A percentile compares a stretch with the other conserved stretches of the same genome.
Conservation (phyloP, 148 eudicot genomes). For the Vaccinium vitisidaea region DNA sequence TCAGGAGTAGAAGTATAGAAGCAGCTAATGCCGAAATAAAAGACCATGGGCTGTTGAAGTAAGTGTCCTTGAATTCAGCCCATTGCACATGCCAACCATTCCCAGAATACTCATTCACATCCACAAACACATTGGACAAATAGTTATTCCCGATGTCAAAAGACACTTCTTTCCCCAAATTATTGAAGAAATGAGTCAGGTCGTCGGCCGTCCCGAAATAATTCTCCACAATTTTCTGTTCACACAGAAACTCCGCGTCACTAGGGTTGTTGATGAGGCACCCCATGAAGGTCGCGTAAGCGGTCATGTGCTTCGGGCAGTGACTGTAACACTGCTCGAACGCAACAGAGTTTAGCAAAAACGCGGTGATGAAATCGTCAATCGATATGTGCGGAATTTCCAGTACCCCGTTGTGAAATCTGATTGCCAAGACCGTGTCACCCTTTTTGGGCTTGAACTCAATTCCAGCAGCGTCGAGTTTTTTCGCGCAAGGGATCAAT, state of each 20-base stretch:
- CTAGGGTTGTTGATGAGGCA: neutral
- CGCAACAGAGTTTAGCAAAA: neutral
- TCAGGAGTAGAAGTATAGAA: too few relatives aligned
- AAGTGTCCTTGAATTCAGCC: too few relatives aligned
- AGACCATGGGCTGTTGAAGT: too few relatives aligned
- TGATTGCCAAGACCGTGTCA: neutral
- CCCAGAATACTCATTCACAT: too few relatives aligned
- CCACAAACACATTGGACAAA: neutral
- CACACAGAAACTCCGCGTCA: neutral
- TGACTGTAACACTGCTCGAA: constrained; percentile 5
- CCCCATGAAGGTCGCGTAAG: neutral
- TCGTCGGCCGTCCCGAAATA: neutral
- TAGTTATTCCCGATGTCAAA: neutral
- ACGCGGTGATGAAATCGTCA: neutral
- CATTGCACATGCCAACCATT: too few relatives aligned
- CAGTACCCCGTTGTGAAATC: neutral
- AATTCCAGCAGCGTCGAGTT: neutral
- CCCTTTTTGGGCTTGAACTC: neutral
- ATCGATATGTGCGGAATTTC: neutral
- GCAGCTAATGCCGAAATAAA: too few relatives aligned
- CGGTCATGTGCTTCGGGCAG: neutral
- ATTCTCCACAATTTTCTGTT: neutral
- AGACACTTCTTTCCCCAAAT: neutral
- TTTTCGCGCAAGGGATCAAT: neutral
- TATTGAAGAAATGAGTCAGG: neutral